Evolutionary conservation across 2,329 filamentous ascomycete species (phyloP).

Genomic region (Polytolypa hystricis): DNA sequence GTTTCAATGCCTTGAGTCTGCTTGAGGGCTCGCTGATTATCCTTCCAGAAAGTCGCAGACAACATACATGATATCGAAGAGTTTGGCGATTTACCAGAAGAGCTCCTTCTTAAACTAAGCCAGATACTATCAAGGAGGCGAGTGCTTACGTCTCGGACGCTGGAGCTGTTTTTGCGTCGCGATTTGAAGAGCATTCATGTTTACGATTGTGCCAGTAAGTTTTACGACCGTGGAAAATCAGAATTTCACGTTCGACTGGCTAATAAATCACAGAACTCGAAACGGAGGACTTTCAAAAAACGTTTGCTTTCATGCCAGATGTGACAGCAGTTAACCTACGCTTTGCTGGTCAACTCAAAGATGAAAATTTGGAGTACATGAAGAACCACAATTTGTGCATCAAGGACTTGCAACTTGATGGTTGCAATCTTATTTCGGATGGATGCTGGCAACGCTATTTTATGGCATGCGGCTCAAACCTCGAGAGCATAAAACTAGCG

Average conservation of each 20-base stretch:
- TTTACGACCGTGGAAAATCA: not conserved
- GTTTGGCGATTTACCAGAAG: slow-evolving; percentile 50
- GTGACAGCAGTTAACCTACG: slow-evolving; percentile 63
- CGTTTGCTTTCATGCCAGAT: slow-evolving; percentile 63
- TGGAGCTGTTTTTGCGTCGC: slow-evolving; percentile 38
- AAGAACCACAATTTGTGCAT: slow-evolving; percentile 58
- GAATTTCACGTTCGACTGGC: slow-evolving; percentile 1
- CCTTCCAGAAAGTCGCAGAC: slow-evolving; percentile 44
- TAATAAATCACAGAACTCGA: slow-evolving; percentile 47
- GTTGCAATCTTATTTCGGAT: slow-evolving; percentile 72
- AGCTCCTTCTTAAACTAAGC: slow-evolving; percentile 46
- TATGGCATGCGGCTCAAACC: slow-evolving; percentile 48
- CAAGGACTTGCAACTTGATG: slow-evolving; percentile 66
- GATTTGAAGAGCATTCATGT: slow-evolving; percentile 47
- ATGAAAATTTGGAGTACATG: slow-evolving; percentile 71
- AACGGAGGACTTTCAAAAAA: slow-evolving; percentile 64
- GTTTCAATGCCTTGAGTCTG: not conserved
- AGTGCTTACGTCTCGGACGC: slow-evolving; percentile 39
- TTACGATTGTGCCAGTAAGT: slow-evolving; percentile 49
- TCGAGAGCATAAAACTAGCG: slow-evolving; percentile 65
- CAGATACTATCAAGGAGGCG: slow-evolving; percentile 55
- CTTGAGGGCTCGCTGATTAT: slow-evolving; percentile 12
- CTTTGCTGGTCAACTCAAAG: slow-evolving; percentile 86
- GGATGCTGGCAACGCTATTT: slow-evolving; percentile 64
- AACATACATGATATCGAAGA: slow-evolving; percentile 55